Evolutionary conservation across 352 stramenopile species (phyloP), one percentile per base, ranked within the genome.

Genomic region (Phytophthora syringae): DNA sequence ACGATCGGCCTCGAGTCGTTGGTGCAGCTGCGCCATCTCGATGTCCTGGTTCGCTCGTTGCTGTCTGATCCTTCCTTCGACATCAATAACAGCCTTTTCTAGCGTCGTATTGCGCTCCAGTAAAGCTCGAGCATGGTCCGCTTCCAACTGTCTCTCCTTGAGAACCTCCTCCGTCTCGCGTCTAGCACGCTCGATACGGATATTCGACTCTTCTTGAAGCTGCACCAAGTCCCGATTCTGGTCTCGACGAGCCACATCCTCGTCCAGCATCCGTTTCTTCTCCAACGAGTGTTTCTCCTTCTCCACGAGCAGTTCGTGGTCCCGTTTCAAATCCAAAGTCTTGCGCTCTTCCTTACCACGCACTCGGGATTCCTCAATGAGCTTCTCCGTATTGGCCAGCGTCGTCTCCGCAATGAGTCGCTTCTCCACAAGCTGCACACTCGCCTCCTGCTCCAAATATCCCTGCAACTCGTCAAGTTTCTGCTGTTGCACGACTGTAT

Each of bases 31-130:
- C 3, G 70, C 76, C 74, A 87, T 88, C 47, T 90, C 82, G 51
- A 92, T 92, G 47, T 90, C 84, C 39, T 88, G 76, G 49, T 92
- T 91, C 32, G 79, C 28, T 3, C 84, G 80, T 56, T 93, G 80
- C 57, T 93, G 84, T 34, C 72, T 74, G 58, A 92, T 92, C 1
- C 84, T 71, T 0, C 80, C 82, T 40, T 90, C 80, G 12, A 88
- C 75, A 49, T 90, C 79, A 34, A 93, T 85, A 9, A 64, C 67
- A 1, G 81, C 81, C 47, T 88, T 89, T 39, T 84, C 73, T 0
- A 90, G 52, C 36, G 77, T 87, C 44, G 81, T 87, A 58, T 90
- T 90, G 27, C 61, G 76, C 50, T 90, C 81, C 7, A 90, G 52
- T 21, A 79, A 59, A 25, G 81, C 78, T 11, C 77, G 74, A 11